A percentile compares a stretch with the other conserved stretches of the same genome.
These are phyloP conservation scores for Scalesia atractyloides DNA, from an alignment of 129 eudicot species.

Conservation along the genomic window DNA sequence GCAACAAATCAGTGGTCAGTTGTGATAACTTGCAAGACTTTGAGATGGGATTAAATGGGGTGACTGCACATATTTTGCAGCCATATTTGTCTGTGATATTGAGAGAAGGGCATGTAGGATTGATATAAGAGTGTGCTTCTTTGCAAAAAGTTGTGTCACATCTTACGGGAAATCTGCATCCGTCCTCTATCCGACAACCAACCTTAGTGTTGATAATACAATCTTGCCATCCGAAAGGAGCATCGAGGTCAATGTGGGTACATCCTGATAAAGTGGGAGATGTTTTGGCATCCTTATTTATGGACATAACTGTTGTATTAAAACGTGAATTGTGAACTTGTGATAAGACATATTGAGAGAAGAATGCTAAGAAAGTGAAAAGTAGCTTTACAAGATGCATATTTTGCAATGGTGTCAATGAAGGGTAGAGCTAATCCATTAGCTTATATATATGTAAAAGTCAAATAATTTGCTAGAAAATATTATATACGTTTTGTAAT, in stretches of 20 bases:
- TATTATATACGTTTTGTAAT: no score
- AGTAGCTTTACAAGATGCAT: constrained; percentile 1
- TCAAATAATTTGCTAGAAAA: neutral
- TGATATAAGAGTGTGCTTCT: constrained; percentile 33
- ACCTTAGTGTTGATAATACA: constrained; percentile 8
- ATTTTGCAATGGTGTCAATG: neutral
- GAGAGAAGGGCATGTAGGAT: constrained; percentile 24
- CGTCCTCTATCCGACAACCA: constrained; percentile 1
- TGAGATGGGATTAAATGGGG: constrained; percentile 43
- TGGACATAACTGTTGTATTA: constrained; percentile 41
- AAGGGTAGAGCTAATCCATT: neutral
- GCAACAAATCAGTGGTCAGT: constrained; percentile 25
- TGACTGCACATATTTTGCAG: constrained; percentile 27
- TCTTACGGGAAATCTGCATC: constrained; percentile 11
- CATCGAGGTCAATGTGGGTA: constrained; percentile 43
- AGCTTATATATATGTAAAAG: neutral
- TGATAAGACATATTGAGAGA: constrained; percentile 20
- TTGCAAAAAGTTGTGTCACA: constrained; percentile 32
- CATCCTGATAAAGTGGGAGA: constrained; percentile 24
- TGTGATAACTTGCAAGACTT: constrained; percentile 37
- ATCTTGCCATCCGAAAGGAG: constrained; percentile 43
- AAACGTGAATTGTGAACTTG: neutral
- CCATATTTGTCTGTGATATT: constrained; percentile 7
- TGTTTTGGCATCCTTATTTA: constrained; percentile 22
- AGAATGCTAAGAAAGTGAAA: neutral